Evolutionary conservation across 176 grass and related monocot genomes (phyloP).

Genomic region (Zea mays): Zm-B73-REFERENCE-NAM-5.0 NC_050098.1:223560001-223560500

Average conservation of each 20-base stretch:
- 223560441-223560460: background rate
- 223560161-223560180: slow-evolving; percentile 25
- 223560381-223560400: slow-evolving; percentile 42
- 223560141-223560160: slow-evolving; percentile 49
- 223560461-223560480: background rate
- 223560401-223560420: slow-evolving; percentile 25
- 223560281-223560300: slow-evolving; percentile 30
- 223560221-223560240: slow-evolving; percentile 46
- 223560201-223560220: slow-evolving; percentile 46
- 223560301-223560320: slow-evolving; percentile 29
- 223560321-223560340: slow-evolving; percentile 41
- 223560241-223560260: slow-evolving; percentile 40
- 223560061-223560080: slow-evolving; percentile 41
- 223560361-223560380: slow-evolving; percentile 47
- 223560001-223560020: slow-evolving; percentile 44
- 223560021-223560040: slow-evolving; percentile 39
- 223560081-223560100: slow-evolving; percentile 52
- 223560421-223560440: slow-evolving; percentile 34
- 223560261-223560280: slow-evolving; percentile 40
- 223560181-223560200: slow-evolving; percentile 21
- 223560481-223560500: background rate
- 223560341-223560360: slow-evolving; percentile 46
- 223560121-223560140: slow-evolving; percentile 41
- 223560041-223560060: slow-evolving; percentile 42
- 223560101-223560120: slow-evolving; percentile 36